These are phyloP conservation scores for Exobasidium cylindrosporum DNA, from an alignment of 1,284 basidiomycete genomes.

Conservation along the genomic window DNA sequence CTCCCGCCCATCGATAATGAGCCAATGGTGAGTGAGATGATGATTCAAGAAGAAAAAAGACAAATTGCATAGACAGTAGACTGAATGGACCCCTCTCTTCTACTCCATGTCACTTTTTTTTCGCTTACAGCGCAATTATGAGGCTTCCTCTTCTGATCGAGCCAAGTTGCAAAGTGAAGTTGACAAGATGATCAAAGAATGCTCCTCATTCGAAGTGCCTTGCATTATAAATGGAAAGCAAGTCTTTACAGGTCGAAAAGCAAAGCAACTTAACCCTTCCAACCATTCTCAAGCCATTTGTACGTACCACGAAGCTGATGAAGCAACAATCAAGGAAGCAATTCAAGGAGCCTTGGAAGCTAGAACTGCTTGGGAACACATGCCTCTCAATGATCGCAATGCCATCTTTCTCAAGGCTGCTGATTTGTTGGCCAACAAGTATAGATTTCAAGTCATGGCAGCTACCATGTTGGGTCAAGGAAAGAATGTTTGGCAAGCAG, in stretches of 20 bases:
- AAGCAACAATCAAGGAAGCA: conserved; percentile 66
- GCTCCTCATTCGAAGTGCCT: conserved; percentile 84
- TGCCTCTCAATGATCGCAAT: conserved; percentile 94
- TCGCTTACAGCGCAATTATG: conserved; percentile 64
- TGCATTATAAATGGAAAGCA: conserved; percentile 86
- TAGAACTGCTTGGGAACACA: conserved; percentile 81
- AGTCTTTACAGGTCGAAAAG: conserved; percentile 76
- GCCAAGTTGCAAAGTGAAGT: conserved; percentile 72
- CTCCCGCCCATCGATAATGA: conserved; percentile 49
- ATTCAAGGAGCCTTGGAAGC: conserved; percentile 85
- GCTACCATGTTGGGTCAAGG: conserved; percentile 98
- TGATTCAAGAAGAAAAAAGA: neutral
- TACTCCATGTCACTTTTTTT: neutral
- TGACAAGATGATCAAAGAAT: conserved; percentile 71
- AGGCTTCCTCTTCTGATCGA: conserved; percentile 76
- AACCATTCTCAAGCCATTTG: conserved; percentile 72
- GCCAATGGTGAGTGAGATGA: conserved; percentile 34
- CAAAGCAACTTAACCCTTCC: conserved; percentile 49
- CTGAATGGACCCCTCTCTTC: neutral
- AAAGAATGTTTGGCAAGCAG: conserved; percentile 99
- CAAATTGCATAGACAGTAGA: neutral
- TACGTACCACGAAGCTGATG: conserved; percentile 82
- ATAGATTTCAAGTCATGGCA: conserved; percentile 85
- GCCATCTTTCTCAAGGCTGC: conserved; percentile 86
- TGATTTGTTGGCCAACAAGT: conserved; percentile 89